Evolutionary conservation across 106 monocot species (phyloP).

Genomic region (Allium cepa): DNA sequence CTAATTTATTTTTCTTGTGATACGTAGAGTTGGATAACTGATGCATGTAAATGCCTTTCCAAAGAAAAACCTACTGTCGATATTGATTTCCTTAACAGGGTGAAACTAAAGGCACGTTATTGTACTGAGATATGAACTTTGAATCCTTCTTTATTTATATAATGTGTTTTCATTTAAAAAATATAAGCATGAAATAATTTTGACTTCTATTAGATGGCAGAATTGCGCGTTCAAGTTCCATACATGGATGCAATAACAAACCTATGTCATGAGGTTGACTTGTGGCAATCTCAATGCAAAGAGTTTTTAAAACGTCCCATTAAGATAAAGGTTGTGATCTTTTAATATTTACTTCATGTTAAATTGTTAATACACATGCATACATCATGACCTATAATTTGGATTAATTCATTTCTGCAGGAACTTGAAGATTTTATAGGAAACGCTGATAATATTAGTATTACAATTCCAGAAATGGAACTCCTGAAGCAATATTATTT

Average conservation of each 20-base stretch:
- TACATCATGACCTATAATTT: no score
- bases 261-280: conserved; percentile 37
- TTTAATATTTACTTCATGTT: not conserved
- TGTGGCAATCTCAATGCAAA: conserved; percentile 41
- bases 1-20: not conserved
- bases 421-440: conserved; percentile 60
- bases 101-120: conserved; percentile 43
- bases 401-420: conserved; percentile 15
- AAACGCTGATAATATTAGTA: conserved; percentile 19
- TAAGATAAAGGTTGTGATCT: conserved; percentile 46
- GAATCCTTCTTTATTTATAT: not conserved
- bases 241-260: conserved; percentile 45
- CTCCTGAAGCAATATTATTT: conserved; percentile 33
- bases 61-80: conserved; percentile 32
- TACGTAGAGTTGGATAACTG: conserved; percentile 42
- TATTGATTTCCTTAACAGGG: conserved; percentile 33
- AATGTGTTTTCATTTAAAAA: no score
- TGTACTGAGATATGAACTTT: not conserved
- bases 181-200: not conserved
- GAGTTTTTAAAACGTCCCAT: conserved; percentile 27
- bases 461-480: conserved; percentile 58
- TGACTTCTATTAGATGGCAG: conserved; percentile 34
- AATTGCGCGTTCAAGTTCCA: conserved; percentile 49
- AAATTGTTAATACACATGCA: no score
- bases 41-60: conserved; percentile 28